Conservation (phyloP, 768 basidiomycete species). For the Mrakia frigida region DNA sequence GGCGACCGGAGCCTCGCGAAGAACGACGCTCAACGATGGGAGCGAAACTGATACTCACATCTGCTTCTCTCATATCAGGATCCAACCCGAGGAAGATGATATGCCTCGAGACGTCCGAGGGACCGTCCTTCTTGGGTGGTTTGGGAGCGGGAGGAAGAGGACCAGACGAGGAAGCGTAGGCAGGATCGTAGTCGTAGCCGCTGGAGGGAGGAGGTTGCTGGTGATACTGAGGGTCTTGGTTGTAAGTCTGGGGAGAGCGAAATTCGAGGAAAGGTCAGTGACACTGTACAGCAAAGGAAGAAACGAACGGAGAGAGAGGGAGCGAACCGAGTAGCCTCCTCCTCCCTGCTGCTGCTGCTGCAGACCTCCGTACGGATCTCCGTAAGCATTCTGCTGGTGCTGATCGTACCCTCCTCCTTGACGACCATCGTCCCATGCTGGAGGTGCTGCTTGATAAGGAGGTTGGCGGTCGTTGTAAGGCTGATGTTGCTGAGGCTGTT, state of each 20-base stretch:
- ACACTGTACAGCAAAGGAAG: too few species aligned
- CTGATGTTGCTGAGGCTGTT: background rate
- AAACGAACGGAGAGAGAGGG: background rate
- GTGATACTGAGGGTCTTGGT: background rate
- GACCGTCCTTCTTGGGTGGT: background rate
- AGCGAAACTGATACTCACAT: constrained; percentile 57
- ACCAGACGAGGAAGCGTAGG: background rate
- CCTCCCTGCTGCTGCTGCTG: background rate
- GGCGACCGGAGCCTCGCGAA: background rate
- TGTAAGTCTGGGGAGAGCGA: background rate
- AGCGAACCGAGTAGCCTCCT: background rate
- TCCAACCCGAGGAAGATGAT: constrained; percentile 94
- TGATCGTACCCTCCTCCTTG: background rate
- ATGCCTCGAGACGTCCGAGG: constrained; percentile 48
- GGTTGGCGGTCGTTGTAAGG: background rate
- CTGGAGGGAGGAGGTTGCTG: background rate
- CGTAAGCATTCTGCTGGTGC: background rate
- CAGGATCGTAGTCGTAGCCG: constrained; percentile 1
- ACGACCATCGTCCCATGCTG: background rate
- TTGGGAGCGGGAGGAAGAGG: background rate
- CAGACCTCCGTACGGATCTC: background rate
- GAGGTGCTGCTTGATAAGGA: constrained; percentile 1
- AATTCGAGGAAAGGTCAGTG: background rate
- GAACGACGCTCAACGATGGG: background rate
- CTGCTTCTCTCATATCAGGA: constrained; percentile 84